Base-by-base conservation (phyloP, 2,329 filamentous ascomycete genomes). In the Fusarium sulawesiense region DNA sequence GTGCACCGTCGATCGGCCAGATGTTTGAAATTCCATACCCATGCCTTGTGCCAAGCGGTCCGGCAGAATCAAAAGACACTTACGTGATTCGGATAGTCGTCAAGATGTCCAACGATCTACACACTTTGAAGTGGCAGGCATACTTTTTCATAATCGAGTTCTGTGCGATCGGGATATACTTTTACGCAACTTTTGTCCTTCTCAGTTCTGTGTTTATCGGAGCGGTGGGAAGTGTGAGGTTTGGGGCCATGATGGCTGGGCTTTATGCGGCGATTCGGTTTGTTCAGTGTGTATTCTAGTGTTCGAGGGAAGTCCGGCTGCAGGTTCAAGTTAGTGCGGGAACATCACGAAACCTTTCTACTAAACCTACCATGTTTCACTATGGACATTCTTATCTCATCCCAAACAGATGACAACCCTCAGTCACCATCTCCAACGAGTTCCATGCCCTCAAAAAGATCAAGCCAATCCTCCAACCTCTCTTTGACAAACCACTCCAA, bases 381-480 rank as follows among this genome's bases (percentile, higher is more conserved):
- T 34, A 4, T 6, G 16, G 3, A 37, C 32, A 6, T 18, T 34
- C 14, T 34, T 11, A 29, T 29, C 27, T 29, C 27, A 29, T 13
- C 27, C 27, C 32, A 6, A 18, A 0, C 9, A 10, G 2, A 16
- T 11, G 8, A 34, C 8, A 14, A 10, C 20, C 12, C 9, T 47
- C 18, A 54, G 20, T 14, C 34, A 6, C 12, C 7, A 29, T 69
- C 62, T 1, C 67, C 67, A 5, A 70, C 50, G 16, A 74, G 5
- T 34, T 73, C 65, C 32, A 73, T 66, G 1, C 64, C 63, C 6
- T 56, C 58, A 37, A 75, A 75, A 1, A 74, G 45, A 29, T 76
- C 73, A 16, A 79, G 48, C 77, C 77, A 79, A 50, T 77, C 73
- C 7, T 74, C 62, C 3, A 78, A 40, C 18, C 73, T 66, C 16